Evolutionary conservation across 2,329 filamentous ascomycete species (phyloP), one percentile per base, ranked within the genome.

Genomic region (Celoporthe dispersa): DNA sequence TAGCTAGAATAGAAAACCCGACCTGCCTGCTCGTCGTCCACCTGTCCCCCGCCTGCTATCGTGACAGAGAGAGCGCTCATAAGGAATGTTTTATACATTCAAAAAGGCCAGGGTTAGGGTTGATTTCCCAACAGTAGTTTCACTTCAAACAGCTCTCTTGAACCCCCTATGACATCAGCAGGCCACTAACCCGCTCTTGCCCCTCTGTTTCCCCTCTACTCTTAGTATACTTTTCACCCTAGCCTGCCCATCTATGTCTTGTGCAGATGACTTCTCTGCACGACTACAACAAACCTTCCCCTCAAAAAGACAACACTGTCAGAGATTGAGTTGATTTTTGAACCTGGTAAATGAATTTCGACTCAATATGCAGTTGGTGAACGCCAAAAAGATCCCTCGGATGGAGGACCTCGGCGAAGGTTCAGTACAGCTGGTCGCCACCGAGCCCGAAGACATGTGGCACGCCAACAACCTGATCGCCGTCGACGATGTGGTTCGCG

Each of bases 401-500:
- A 74, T 83, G 61, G 77, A 80, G 66, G 78, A 79, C 41, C 73
- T 82, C 63, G 80, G 79, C 68, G 80, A 83, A 69, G 79, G 76
- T 16, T 79, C 80, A 69, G 76, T 84, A 25, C 76, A 78, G 16
- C 77, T 84, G n/a, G 73, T 83, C 25, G 80, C 82, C 25, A 76
- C 76, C 37, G 82, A 83, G 37, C 80, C 81, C 48, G 82, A 84
- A 71, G 82, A 84, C 71, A 82, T 83, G 78, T 89, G 87, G 87
- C 87, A 89, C 72, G 86, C 86, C 74, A 88, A 89, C 78, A 89
- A 89, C 79, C 82, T 90, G 71, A 88, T 90, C 74, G 79, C 83
- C 12, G 78, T 83, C 69, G 82, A 84, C 72, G 87, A 90, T 74
- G 75, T 85, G 62, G 80, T 90, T 73, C 82, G 83, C 71, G 87